Conservation (phyloP, 176 grass and related monocot species). For the Aegilops sharonensis region DNA sequence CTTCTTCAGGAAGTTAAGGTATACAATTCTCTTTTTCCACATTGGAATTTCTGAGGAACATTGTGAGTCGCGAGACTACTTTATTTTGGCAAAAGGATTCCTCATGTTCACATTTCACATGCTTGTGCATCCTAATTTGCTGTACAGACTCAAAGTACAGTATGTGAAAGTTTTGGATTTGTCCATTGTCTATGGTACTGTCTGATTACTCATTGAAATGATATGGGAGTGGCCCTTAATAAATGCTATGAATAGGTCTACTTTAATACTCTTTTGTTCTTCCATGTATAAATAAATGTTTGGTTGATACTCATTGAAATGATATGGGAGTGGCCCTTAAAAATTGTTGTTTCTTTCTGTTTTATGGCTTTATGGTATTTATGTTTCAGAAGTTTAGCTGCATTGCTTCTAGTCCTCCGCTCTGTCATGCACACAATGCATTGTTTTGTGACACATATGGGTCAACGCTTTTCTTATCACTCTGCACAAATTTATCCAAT, state of each 20-base stretch:
- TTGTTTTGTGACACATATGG: background rate
- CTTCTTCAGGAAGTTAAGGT: slow-evolving; percentile 99
- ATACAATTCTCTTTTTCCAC: slow-evolving; percentile 20
- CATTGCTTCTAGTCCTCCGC: background rate
- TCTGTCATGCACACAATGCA: background rate
- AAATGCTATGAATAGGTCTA: background rate
- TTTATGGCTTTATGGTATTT: background rate
- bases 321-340: background rate
- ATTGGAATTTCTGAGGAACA: slow-evolving; percentile 21
- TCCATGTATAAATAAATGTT: background rate
- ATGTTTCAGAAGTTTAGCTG: slow-evolving; percentile 11
- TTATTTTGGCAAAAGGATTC: slow-evolving; percentile 7
- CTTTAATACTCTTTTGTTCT: background rate
- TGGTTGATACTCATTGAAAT: slow-evolving; percentile 4
- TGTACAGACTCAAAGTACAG: background rate
- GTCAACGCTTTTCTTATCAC: background rate
- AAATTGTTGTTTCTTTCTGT: background rate
- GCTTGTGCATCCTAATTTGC: slow-evolving; percentile 9
- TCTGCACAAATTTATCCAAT: background rate
- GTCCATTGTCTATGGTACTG: background rate
- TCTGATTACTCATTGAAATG: background rate
- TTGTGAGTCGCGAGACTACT: background rate
- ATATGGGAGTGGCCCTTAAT: no score
- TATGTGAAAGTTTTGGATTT: background rate
- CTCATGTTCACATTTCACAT: background rate